Conservation (phyloP, 2,329 filamentous ascomycete genomes). For the Sclerotinia sclerotiorum region DNA sequence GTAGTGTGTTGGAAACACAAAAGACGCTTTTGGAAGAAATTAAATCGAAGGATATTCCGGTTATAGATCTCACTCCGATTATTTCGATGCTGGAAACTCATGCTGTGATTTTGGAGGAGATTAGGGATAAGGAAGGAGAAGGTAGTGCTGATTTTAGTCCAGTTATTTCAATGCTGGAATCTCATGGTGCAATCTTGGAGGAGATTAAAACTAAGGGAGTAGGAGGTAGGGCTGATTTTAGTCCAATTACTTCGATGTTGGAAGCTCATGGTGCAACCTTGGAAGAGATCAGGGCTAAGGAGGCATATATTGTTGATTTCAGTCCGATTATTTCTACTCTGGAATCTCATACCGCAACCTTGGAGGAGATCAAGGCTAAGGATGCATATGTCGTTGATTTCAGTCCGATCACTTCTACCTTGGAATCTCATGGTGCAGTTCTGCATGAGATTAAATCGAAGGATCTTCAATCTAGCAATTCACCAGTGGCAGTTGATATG, state of each 20-base stretch:
- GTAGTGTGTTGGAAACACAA: constrained; percentile 18
- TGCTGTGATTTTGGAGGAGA: constrained; percentile 20
- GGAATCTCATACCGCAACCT: constrained; percentile 15
- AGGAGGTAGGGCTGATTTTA: neutral
- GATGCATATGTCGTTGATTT: neutral
- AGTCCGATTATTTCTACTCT: constrained; percentile 17
- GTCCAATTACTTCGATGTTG: constrained; percentile 13
- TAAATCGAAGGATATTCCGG: constrained; percentile 19
- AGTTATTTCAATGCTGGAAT: constrained; percentile 18
- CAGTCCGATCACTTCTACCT: constrained; percentile 8
- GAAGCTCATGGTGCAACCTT: constrained; percentile 23
- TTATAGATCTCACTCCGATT: neutral
- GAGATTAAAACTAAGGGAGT: constrained; percentile 28
- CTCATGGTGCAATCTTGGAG: constrained; percentile 22
- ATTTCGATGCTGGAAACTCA: constrained; percentile 23
- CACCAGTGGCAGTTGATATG: neutral
- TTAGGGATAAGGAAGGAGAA: constrained; percentile 20
- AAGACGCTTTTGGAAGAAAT: constrained; percentile 22
- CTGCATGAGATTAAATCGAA: constrained; percentile 26
- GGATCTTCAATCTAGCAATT: constrained; percentile 3
- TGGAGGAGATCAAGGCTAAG: constrained; percentile 28
- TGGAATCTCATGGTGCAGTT: constrained; percentile 17
- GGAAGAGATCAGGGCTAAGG: constrained; percentile 26
- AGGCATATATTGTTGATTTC: neutral
- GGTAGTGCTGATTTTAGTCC: neutral